Conservation (phyloP, 176 grass and related monocot species). For the Musa itinerans region DNA sequence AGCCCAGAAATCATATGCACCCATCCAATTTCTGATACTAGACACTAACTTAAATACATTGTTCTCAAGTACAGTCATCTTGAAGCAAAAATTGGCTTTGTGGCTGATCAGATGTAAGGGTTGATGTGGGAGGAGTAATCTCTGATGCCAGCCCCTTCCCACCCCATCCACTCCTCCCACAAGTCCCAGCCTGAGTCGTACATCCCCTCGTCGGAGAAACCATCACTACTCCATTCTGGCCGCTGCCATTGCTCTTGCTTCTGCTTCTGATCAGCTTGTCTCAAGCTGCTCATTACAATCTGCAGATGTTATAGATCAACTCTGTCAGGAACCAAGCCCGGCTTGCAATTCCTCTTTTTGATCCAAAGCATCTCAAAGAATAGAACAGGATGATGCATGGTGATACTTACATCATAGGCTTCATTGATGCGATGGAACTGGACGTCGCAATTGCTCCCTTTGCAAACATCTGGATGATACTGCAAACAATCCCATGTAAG, state of each 20-base stretch:
- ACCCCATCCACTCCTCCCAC: conserved; percentile 30
- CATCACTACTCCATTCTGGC: background rate
- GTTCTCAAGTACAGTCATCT: background rate
- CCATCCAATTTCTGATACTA: background rate
- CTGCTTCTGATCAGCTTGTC: conserved; percentile 6
- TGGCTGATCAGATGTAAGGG: conserved; percentile 18
- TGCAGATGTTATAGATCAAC: background rate
- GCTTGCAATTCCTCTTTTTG: background rate
- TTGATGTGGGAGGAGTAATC: conserved; percentile 28
- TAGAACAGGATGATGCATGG: background rate
- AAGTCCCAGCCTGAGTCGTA: conserved; percentile 18
- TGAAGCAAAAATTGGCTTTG: no score
- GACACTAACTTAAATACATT: background rate
- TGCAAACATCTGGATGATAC: conserved; percentile 46
- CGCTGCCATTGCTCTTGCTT: background rate
- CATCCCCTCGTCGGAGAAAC: conserved; percentile 7
- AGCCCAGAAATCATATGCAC: background rate
- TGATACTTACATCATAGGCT: conserved; percentile 34
- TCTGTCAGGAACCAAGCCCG: background rate
- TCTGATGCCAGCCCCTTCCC: conserved; percentile 25
- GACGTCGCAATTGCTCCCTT: conserved; percentile 24
- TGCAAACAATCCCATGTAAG: background rate
- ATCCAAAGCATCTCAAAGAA: background rate
- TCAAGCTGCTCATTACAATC: conserved; percentile 9
- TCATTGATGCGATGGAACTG: conserved; percentile 33